phyloP scores from a whole-genome alignment of 2,329 filamentous ascomycete genomes.

The Penicillium glabrum region DNA sequence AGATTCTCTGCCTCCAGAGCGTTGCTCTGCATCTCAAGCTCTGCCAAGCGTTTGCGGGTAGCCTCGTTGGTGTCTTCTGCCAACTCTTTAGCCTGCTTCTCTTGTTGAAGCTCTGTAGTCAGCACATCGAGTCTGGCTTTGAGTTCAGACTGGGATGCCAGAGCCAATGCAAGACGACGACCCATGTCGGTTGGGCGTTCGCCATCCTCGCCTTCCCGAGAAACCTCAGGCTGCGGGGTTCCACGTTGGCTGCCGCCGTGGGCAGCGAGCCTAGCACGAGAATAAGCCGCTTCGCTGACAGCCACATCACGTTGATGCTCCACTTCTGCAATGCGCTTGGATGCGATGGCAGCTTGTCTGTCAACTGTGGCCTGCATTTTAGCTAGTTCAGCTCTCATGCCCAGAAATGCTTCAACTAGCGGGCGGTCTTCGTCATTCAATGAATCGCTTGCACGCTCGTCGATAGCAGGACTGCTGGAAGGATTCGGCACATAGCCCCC shows the following conservation, averaged over 20 bases:
- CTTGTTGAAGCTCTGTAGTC: slow-evolving; percentile 71
- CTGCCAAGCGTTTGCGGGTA: slow-evolving; percentile 76
- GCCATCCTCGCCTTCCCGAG: slow-evolving; percentile 58
- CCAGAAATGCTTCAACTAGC: slow-evolving; percentile 84
- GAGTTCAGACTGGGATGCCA: slow-evolving; percentile 78
- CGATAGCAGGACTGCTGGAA: slow-evolving; percentile 69
- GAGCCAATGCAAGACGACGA: slow-evolving; percentile 76
- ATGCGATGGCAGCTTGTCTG: slow-evolving; percentile 79
- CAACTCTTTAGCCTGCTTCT: slow-evolving; percentile 75
- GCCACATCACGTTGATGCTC: slow-evolving; percentile 93
- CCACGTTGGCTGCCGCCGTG: slow-evolving; percentile 67
- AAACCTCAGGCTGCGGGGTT: slow-evolving; percentile 53
- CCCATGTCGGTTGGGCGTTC: slow-evolving; percentile 74
- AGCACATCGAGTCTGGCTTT: slow-evolving; percentile 71
- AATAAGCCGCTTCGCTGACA: slow-evolving; percentile 92
- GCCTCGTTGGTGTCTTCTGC: slow-evolving; percentile 86
- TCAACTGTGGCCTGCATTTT: slow-evolving; percentile 91
- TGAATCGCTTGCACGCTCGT: slow-evolving; percentile 72
- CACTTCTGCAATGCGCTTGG: slow-evolving; percentile 86
- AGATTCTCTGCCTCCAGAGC: slow-evolving; percentile 82
- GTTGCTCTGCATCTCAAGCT: slow-evolving; percentile 81
- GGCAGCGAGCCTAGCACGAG: slow-evolving; percentile 87
- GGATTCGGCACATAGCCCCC: slow-evolving; percentile 77
- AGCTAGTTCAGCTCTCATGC: slow-evolving; percentile 84
- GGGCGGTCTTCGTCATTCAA: slow-evolving; percentile 92